phyloP scores from a whole-genome alignment of 2,329 filamentous ascomycete species.

The Westerdykella ornata region DNA sequence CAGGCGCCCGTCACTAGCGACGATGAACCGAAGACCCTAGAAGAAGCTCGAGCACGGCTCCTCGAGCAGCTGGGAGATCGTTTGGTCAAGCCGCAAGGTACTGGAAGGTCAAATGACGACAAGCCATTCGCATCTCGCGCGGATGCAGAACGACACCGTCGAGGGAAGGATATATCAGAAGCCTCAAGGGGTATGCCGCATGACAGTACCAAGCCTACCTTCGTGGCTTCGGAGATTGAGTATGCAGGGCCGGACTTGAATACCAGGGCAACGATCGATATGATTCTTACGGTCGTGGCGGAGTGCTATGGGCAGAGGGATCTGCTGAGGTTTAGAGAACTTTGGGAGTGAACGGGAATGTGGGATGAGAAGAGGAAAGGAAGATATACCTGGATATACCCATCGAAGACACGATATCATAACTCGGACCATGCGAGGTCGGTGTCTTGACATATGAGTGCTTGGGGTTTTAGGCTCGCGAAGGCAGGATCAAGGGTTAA shows the following conservation, averaged over 20 bases:
- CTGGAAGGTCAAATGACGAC: not conserved
- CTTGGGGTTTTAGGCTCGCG: too few relatives aligned
- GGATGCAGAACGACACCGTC: constrained; percentile 13
- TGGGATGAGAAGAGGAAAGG: not conserved
- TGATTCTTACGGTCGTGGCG: constrained; percentile 82
- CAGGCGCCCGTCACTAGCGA: not conserved
- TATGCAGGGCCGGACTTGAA: constrained; percentile 23
- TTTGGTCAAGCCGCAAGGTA: constrained; percentile 15
- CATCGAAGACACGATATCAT: too few relatives aligned
- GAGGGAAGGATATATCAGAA: not conserved
- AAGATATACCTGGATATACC: too few relatives aligned
- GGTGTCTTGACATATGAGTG: too few relatives aligned
- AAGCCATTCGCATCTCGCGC: constrained; percentile 1
- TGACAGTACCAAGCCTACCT: not conserved
- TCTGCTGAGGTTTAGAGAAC: constrained; percentile 65
- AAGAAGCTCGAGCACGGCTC: constrained; percentile 45
- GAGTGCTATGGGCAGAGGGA: constrained; percentile 88
- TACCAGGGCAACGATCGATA: constrained; percentile 69
- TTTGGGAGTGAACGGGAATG: constrained; percentile 30
- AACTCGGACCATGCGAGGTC: too few relatives aligned
- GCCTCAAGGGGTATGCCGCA: not conserved
- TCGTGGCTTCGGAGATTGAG: not conserved
- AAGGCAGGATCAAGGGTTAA: too few relatives aligned
- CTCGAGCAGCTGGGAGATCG: constrained; percentile 38
- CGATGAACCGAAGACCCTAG: constrained; percentile 34